These are phyloP conservation scores for Xenoacremonium recifei DNA, from an alignment of 2,329 filamentous ascomycete genomes.

Conservation along the genomic window DNA sequence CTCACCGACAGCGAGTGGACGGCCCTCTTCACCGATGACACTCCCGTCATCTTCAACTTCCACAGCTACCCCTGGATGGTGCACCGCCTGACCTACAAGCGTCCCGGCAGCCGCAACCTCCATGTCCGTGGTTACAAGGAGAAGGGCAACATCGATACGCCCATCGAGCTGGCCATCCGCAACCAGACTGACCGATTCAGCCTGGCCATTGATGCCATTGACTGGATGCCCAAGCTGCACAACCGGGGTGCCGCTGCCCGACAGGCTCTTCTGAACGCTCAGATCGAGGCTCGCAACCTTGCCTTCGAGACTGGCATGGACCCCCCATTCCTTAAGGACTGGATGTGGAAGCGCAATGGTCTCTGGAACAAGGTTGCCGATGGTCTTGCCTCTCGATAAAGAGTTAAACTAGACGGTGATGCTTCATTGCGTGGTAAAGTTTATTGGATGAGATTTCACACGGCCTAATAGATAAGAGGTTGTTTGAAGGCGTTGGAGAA, in stretches of 20 bases:
- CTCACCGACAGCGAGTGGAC: slow-evolving; percentile 64
- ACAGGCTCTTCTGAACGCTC: slow-evolving; percentile 62
- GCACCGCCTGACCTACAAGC: slow-evolving; percentile 74
- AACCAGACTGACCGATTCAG: slow-evolving; percentile 78
- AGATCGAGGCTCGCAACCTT: slow-evolving; percentile 61
- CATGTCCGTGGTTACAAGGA: slow-evolving; percentile 78
- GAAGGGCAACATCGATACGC: slow-evolving; percentile 83
- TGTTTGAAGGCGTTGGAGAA: slow-evolving; percentile 18
- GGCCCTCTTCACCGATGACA: slow-evolving; percentile 69
- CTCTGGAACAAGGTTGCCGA: slow-evolving; percentile 34
- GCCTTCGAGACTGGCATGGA: slow-evolving; percentile 72
- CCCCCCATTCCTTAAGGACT: slow-evolving; percentile 62
- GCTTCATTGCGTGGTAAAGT: slow-evolving; percentile 4
- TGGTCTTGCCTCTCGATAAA: slow-evolving; percentile 22
- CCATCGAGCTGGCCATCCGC: slow-evolving; percentile 73
- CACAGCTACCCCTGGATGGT: slow-evolving; percentile 81
- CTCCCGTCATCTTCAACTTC: slow-evolving; percentile 79
- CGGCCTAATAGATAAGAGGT: no score
- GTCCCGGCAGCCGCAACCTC: slow-evolving; percentile 64
- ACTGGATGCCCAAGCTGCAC: slow-evolving; percentile 59
- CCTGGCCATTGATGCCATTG: slow-evolving; percentile 74
- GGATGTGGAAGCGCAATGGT: slow-evolving; percentile 59
- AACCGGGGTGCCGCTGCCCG: slow-evolving; percentile 63
- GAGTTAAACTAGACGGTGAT: background rate
- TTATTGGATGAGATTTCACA: no score